Percentiles rank a stretch among this genome's conserved stretches.
Evolutionary conservation across 2,329 filamentous ascomycete species (phyloP).

Genomic region (Zymoseptoria passerinii): DNA sequence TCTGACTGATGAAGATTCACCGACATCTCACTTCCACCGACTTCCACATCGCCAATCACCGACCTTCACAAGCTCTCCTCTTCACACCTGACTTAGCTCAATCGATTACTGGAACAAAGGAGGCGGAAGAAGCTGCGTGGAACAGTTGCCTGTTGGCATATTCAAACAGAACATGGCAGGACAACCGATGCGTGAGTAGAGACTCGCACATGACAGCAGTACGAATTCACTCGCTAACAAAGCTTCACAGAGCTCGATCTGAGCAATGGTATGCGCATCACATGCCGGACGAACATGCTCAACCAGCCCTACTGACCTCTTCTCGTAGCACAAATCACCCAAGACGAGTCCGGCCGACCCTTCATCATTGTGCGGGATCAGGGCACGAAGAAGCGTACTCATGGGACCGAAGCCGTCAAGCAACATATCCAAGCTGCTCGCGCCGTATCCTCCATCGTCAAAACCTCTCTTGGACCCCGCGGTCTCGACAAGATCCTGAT

Average conservation of each 20-base stretch:
- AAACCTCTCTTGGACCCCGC: conserved; percentile 88
- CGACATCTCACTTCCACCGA: background rate
- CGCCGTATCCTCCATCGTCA: conserved; percentile 94
- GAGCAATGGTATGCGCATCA: conserved; percentile 59
- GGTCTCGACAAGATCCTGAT: conserved; percentile 99
- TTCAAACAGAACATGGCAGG: conserved; percentile 42
- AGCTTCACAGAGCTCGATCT: conserved; percentile 62
- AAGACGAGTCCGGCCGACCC: conserved; percentile 93
- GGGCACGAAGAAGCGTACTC: conserved; percentile 93
- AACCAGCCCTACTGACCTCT: conserved; percentile 7
- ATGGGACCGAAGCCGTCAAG: conserved; percentile 95
- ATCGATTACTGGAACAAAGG: background rate
- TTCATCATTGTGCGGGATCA: conserved; percentile 99
- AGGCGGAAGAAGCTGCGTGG: background rate
- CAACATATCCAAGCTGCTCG: conserved; percentile 94
- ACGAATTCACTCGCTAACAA: conserved; percentile 22
- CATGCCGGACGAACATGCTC: conserved; percentile 1
- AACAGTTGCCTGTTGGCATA: background rate
- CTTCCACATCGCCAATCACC: background rate
- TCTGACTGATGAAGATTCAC: background rate
- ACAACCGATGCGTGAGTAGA: conserved; percentile 47
- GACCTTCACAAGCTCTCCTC: too few species aligned
- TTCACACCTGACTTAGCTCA: too few species aligned
- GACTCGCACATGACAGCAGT: conserved; percentile 45
- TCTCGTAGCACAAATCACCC: conserved; percentile 62